Conservation (phyloP, 305 asterid genomes). For the Andrographis paniculata region DNA sequence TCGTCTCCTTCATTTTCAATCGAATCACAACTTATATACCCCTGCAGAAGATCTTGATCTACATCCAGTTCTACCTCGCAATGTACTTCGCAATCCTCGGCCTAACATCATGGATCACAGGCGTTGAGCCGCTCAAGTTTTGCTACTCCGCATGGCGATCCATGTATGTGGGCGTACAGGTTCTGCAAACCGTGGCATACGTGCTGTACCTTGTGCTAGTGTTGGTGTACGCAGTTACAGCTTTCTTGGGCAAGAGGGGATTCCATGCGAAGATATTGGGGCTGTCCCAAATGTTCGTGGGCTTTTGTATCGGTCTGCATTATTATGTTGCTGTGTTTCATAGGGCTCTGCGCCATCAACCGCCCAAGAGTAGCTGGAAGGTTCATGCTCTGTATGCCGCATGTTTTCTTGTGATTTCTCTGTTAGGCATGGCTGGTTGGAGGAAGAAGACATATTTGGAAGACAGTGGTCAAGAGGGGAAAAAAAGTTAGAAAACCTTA, state of each 20-base stretch:
- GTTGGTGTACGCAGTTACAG: conserved; percentile 67
- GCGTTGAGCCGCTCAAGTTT: conserved; percentile 76
- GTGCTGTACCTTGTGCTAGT: conserved; percentile 83
- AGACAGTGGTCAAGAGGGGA: conserved; percentile 72
- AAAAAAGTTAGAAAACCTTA: conserved; percentile 60
- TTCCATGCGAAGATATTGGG: conserved; percentile 45
- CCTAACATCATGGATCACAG: conserved; percentile 55
- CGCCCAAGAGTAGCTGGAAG: conserved; percentile 79
- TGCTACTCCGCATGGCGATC: conserved; percentile 81
- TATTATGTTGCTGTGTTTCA: conserved; percentile 83
- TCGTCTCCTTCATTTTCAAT: conserved; percentile 64
- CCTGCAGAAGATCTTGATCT: conserved; percentile 63
- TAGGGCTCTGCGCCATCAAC: conserved; percentile 61
- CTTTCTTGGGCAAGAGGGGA: conserved; percentile 66
- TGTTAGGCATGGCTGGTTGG: conserved; percentile 46
- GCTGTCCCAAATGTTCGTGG: conserved; percentile 76
- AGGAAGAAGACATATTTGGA: conserved; percentile 71
- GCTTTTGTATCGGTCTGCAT: conserved; percentile 86
- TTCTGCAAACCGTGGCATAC: conserved; percentile 57
- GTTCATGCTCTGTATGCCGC: conserved; percentile 71
- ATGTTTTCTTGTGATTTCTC: conserved; percentile 67
- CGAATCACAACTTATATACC: conserved; percentile 71
- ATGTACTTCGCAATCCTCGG: conserved; percentile 76
- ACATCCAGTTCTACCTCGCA: conserved; percentile 70
- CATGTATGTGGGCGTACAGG: conserved; percentile 69